Conservation (phyloP, 139 green algal genomes). For the Coelastrella sp. region DNA sequence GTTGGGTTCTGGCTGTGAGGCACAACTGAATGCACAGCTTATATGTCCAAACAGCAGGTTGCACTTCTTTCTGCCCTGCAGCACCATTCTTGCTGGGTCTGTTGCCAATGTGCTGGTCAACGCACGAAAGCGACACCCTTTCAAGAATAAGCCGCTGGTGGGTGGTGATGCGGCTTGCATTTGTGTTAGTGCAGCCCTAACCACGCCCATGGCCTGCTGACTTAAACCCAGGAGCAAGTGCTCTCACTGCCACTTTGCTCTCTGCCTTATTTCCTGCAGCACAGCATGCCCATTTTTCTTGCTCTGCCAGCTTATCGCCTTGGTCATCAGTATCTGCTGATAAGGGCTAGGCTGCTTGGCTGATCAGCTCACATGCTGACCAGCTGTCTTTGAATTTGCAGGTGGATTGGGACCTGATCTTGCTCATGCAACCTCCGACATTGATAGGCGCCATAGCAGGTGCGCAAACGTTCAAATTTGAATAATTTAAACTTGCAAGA, state of each 20-base stretch:
- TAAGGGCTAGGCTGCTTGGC: no score
- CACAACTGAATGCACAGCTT: no score
- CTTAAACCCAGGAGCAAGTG: no score
- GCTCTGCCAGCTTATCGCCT: background rate
- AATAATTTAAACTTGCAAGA: no score
- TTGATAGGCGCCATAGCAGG: constrained; percentile 46
- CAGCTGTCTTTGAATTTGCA: background rate
- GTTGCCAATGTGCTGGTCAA: constrained; percentile 42
- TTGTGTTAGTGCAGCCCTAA: no score
- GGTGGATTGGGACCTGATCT: constrained; percentile 52
- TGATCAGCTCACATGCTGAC: background rate
- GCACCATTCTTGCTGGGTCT: constrained; percentile 47
- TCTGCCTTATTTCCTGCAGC: no score
- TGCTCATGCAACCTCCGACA: constrained; percentile 52
- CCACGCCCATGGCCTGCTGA: no score
- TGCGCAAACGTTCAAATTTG: background rate
- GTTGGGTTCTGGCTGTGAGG: no score
- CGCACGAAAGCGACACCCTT: constrained; percentile 29
- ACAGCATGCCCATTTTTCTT: background rate
- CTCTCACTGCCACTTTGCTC: no score
- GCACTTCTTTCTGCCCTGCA: background rate
- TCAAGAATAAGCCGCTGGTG: constrained; percentile 39
- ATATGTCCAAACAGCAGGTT: background rate
- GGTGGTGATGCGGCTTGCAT: background rate
- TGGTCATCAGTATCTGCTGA: background rate